Evolutionary conservation across 192 early-diverging fungal species (phyloP), one percentile per base, ranked within the genome.

Genomic region (Linnemannia exigua): DNA sequence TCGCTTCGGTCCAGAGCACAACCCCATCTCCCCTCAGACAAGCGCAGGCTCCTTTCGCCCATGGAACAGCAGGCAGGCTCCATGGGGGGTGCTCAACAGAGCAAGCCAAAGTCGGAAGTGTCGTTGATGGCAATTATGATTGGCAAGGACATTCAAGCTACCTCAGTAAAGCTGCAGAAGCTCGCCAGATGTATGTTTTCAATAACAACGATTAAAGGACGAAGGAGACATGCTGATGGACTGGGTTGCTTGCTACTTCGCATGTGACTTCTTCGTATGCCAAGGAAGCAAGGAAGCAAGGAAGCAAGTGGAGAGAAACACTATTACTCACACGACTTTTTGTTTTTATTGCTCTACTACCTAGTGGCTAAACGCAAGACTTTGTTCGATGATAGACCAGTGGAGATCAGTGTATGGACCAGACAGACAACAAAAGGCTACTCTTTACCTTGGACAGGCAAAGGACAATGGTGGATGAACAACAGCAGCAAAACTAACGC

Each of bases 341-440:
- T 58, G 22, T 31, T 31, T 25, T 63, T 25, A 7, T 25, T 54
- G n/a, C 17, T 54, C 22, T 25, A 54, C 50, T 22, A 48, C 35
- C 19, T 63, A 88, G 91, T 99, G 80, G 99, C 99, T n/a, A 97
- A 97, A 72, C 90, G 96, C 70, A 97, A 97, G 87, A 96, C 98
- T 4, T 88, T 99, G 75, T 99, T 99, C 79, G 98, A 99, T 88
- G 99, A 99, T 90, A 94, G 94, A 83, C 97, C 98, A 16, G 92
- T 94, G 12, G 98, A 99, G 80, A 99, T 99, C 77, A 97, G 96
- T 76, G 93, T 94, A 92, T 67, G 75, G 36, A 66, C 61, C 38
- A 31, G 8, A 20, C 50, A 3, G 0, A 28, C 70, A 66, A 8
- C 41, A 41, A 22, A 36, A 5, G 15, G 19, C 58, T 46, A 20